A percentile compares a stretch with the other conserved stretches of the same genome.
phyloP scores from a whole-genome alignment of 768 basidiomycete species.

The Phylloporus sp. region DNA sequence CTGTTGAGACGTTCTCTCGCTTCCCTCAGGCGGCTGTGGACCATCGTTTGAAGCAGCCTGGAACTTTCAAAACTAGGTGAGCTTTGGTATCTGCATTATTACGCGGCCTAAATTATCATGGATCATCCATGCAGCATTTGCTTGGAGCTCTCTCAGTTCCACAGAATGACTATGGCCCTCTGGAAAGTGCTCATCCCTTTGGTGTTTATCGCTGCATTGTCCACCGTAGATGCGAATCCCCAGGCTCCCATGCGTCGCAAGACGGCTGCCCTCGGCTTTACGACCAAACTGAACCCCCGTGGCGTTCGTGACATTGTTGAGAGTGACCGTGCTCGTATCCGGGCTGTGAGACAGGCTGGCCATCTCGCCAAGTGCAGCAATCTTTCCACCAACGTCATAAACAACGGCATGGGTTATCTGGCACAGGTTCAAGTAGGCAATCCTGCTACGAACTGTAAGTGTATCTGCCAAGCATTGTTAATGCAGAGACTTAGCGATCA shows the following conservation, averaged over 20 bases:
- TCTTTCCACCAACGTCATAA: slow-evolving; percentile 14
- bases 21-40: no score
- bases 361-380: slow-evolving; percentile 3
- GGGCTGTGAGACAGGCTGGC: slow-evolving; percentile 1
- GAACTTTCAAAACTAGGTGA: no score
- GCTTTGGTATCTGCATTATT: no score
- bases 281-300: slow-evolving; percentile 6
- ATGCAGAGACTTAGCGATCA: neutral
- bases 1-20: no score
- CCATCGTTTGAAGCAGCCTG: no score
- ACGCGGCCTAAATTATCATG: no score
- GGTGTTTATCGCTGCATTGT: neutral
- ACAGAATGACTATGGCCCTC: neutral
- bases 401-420: slow-evolving; percentile 22
- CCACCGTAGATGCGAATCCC: neutral
- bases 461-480: neutral
- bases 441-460: slow-evolving; percentile 25
- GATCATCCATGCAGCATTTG: no score
- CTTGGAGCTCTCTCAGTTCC: no score
- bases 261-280: slow-evolving; percentile 8
- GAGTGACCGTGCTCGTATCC: slow-evolving; percentile 11
- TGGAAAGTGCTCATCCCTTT: neutral
- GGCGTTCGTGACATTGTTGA: slow-evolving; percentile 10
- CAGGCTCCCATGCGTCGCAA: neutral
- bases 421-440: slow-evolving; percentile 24